These are phyloP conservation scores for Aspergillus sparsus DNA, from an alignment of 495 filamentous ascomycete species.

Conservation along the genomic window DNA sequence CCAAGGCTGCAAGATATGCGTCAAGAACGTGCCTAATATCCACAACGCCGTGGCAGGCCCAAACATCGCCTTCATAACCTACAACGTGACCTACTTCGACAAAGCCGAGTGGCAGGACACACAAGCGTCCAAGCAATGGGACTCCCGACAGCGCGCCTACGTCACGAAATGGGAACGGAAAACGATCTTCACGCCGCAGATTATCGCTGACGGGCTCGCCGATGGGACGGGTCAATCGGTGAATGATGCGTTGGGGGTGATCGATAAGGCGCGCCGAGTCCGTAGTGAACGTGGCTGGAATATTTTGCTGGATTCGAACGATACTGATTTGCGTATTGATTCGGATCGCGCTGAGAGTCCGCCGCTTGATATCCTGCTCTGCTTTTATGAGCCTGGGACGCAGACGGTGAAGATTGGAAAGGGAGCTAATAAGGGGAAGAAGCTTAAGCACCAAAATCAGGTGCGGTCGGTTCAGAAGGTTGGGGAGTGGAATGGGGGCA, in stretches of 20 bases:
- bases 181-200: conserved; percentile 13
- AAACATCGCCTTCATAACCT: conserved; percentile 14
- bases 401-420: conserved; percentile 15
- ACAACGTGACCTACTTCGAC: conserved; percentile 16
- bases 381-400: neutral
- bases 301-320: conserved; percentile 16
- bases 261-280: neutral
- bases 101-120: conserved; percentile 16
- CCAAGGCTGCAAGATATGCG: conserved; percentile 15
- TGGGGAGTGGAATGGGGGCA: conserved; percentile 9
- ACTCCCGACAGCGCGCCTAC: conserved; percentile 15
- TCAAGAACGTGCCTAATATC: conserved; percentile 17
- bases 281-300: conserved; percentile 1
- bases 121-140: conserved; percentile 3
- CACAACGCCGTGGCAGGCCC: conserved; percentile 10
- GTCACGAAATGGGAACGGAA: conserved; percentile 5
- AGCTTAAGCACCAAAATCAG: conserved; percentile 8
- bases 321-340: conserved; percentile 13
- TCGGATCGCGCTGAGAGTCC: conserved; percentile 6
- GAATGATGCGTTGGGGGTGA: neutral
- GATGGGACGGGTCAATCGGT: conserved; percentile 11
- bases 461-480: conserved; percentile 1
- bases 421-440: conserved; percentile 16
- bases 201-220: conserved; percentile 3
- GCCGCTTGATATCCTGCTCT: conserved; percentile 2